Conservation (phyloP, 306 rosid species). For the Carpinus fangiana region DNA sequence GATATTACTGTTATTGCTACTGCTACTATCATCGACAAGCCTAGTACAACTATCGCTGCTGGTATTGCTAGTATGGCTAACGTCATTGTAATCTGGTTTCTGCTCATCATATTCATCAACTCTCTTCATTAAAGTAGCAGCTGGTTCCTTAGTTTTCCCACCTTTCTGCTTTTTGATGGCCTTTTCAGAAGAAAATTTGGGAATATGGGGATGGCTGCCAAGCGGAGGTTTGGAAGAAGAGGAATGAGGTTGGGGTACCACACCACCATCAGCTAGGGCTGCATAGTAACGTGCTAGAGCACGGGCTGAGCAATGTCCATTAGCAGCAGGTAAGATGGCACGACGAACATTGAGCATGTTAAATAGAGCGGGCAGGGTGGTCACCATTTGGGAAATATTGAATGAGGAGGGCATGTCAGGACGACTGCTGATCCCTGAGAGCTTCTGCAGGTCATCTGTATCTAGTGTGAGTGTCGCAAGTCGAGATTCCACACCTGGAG, state of each 20-base stretch:
- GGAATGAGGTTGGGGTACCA: conserved; percentile 79
- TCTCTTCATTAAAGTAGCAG: conserved; percentile 23
- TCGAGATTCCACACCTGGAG: conserved; percentile 86
- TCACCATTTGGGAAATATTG: conserved; percentile 49
- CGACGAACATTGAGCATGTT: conserved; percentile 78
- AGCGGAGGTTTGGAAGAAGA: conserved; percentile 67
- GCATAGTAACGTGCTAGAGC: conserved; percentile 98
- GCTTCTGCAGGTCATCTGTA: conserved; percentile 52
- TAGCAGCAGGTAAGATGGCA: conserved; percentile 90
- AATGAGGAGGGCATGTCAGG: conserved; percentile 70
- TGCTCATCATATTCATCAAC: conserved; percentile 26
- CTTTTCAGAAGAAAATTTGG: conserved; percentile 53
- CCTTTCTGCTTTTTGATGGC: conserved; percentile 41
- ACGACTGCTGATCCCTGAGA: conserved; percentile 44
- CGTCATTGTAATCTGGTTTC: conserved; percentile 25
- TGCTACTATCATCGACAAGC: conserved; percentile 30
- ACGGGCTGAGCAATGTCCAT: conserved; percentile 93
- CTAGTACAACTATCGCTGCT: conserved; percentile 24
- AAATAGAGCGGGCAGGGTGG: conserved; percentile 54
- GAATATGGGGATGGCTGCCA: conserved; percentile 87
- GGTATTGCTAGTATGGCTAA: conserved; percentile 17
- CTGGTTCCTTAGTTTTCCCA: conserved; percentile 31
- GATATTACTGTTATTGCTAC: conserved; percentile 24
- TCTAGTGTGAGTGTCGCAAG: conserved; percentile 80
- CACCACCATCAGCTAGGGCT: conserved; percentile 78